Evolutionary conservation across 2,329 filamentous ascomycete genomes (phyloP).

Genomic region (Aspergillus unguis): DNA sequence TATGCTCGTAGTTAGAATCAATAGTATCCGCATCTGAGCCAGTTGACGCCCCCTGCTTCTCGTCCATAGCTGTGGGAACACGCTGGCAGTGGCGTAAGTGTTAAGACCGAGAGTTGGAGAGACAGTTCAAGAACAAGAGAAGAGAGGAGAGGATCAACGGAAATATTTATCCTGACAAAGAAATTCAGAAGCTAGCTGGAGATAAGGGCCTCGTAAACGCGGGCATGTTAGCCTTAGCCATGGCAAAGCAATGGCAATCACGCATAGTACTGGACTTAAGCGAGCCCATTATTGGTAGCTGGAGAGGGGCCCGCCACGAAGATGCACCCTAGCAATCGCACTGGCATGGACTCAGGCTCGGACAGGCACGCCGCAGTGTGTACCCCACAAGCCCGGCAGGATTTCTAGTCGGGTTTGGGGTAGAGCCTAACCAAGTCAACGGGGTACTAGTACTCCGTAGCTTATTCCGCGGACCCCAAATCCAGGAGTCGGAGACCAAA

Average conservation of each 20-base stretch:
- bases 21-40: slow-evolving; percentile 30
- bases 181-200: neutral
- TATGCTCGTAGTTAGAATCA: slow-evolving; percentile 27
- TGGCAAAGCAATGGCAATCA: too few relatives aligned
- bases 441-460: neutral
- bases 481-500: neutral
- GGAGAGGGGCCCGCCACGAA: neutral
- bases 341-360: neutral
- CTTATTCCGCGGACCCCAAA: neutral
- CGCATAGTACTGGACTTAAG: neutral
- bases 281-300: neutral
- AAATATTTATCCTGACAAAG: slow-evolving; percentile 4
- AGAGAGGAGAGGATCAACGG: neutral
- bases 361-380: neutral
- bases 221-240: too few relatives aligned
- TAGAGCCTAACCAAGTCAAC: neutral
- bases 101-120: neutral
- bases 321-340: neutral
- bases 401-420: slow-evolving; percentile 2
- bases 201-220: neutral
- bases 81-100: neutral
- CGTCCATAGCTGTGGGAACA: slow-evolving; percentile 13
- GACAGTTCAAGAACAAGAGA: neutral
- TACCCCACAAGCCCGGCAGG: neutral
- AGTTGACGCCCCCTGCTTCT: slow-evolving; percentile 17